A percentile compares a stretch with the other conserved stretches of the same genome.
Evolutionary conservation across 1,139 yeast species (phyloP).

Genomic region (Saccharomyces pastorianus): DNA sequence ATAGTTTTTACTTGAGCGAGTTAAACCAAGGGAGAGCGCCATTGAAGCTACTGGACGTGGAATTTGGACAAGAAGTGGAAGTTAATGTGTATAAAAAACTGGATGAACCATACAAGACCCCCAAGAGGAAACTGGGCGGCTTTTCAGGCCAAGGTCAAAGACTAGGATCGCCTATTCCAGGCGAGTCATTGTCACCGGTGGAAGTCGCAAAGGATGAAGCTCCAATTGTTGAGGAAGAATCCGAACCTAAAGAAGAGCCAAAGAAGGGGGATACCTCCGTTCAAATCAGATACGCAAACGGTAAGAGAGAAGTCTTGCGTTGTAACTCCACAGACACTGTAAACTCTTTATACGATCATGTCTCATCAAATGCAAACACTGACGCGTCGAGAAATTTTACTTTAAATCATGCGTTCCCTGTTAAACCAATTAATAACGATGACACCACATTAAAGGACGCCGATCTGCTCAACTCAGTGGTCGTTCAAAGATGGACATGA

Average conservation of each 20-base stretch:
- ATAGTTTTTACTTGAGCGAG: slow-evolving; percentile 66
- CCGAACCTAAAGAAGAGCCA: slow-evolving; percentile 23
- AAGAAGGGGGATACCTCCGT: slow-evolving; percentile 65
- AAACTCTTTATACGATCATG: slow-evolving; percentile 62
- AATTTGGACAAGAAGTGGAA: slow-evolving; percentile 91
- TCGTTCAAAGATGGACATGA: slow-evolving; percentile 71
- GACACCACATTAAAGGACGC: slow-evolving; percentile 60
- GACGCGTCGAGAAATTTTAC: slow-evolving; percentile 46
- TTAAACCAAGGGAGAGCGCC: slow-evolving; percentile 92
- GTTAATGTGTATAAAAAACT: slow-evolving; percentile 74
- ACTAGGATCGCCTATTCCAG: slow-evolving; percentile 83
- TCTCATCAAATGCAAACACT: slow-evolving; percentile 39
- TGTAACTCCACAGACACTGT: slow-evolving; percentile 63
- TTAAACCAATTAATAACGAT: slow-evolving; percentile 57
- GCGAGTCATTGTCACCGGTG: slow-evolving; percentile 36
- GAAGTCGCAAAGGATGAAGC: slow-evolving; percentile 7
- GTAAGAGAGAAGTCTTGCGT: slow-evolving; percentile 56
- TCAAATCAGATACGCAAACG: slow-evolving; percentile 81
- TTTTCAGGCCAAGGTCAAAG: slow-evolving; percentile 78
- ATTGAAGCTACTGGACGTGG: slow-evolving; percentile 69
- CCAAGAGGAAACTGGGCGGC: slow-evolving; percentile 61
- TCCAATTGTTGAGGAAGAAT: slow-evolving; percentile 10
- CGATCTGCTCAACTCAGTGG: slow-evolving; percentile 74
- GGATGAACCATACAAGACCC: slow-evolving; percentile 74
- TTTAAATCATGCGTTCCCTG: slow-evolving; percentile 79